Conservation (phyloP, 2,329 filamentous ascomycete genomes). For the Diaporthe caulivora region DNA sequence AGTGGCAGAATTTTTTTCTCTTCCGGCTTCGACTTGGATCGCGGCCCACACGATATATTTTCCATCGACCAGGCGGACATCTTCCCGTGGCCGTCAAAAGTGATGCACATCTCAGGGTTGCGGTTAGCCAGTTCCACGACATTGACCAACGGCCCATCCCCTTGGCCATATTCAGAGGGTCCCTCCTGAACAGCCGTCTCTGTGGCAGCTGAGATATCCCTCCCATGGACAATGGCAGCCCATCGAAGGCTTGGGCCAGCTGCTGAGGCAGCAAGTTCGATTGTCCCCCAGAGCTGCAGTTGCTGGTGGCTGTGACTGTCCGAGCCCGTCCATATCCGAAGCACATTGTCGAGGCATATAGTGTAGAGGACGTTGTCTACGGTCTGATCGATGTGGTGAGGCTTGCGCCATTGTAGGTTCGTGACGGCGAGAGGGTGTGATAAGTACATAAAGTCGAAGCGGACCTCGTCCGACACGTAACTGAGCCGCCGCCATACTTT, state of each 20-base stretch:
- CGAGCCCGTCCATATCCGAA: conserved; percentile 86
- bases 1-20: conserved; percentile 86
- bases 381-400: conserved; percentile 80
- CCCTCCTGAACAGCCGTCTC: conserved; percentile 77
- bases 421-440: conserved; percentile 87
- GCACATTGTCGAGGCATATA: conserved; percentile 81
- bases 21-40: conserved; percentile 44
- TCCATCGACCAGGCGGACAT: conserved; percentile 96
- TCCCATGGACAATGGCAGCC: conserved; percentile 85
- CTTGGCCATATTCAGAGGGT: conserved; percentile 68
- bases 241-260: conserved; percentile 63
- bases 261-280: conserved; percentile 76
- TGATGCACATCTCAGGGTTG: conserved; percentile 87
- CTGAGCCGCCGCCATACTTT: conserved; percentile 93
- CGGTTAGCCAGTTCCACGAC: conserved; percentile 88
- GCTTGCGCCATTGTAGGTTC: conserved; percentile 85
- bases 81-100: conserved; percentile 84
- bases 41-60: conserved; percentile 80
- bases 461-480: conserved; percentile 84
- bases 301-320: conserved; percentile 79
- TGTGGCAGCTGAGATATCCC: conserved; percentile 82
- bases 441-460: conserved; percentile 92
- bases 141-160: conserved; percentile 83
- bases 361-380: conserved; percentile 93
- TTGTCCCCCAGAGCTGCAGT: conserved; percentile 82